Percentiles rank a stretch among this genome's conserved stretches.
These are phyloP conservation scores for Pharnaceum exiguum DNA, from an alignment of 148 eudicot genomes.

Conservation along the genomic window DNA sequence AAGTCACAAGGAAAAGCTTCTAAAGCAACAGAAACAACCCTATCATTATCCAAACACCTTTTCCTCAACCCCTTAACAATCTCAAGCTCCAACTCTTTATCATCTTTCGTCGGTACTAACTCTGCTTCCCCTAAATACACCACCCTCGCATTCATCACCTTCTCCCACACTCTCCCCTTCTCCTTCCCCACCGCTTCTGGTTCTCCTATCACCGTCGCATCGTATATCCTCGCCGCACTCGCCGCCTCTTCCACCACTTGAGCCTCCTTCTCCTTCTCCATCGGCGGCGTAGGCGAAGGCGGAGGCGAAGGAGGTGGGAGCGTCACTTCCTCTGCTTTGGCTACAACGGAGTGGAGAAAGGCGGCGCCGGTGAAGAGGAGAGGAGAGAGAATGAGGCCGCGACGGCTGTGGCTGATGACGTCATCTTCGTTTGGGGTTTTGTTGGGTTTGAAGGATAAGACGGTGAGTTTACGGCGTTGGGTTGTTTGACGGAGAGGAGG, in stretches of 20 bases:
- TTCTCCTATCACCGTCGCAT: conserved; percentile 88
- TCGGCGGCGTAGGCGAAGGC: conserved; percentile 1
- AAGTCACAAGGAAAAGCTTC: conserved; percentile 84
- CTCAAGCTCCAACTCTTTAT: conserved; percentile 77
- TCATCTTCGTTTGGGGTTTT: conserved; percentile 5
- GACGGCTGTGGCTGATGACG: conserved; percentile 27
- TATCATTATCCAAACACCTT: conserved; percentile 56
- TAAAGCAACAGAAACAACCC: conserved; percentile 56
- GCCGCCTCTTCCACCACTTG: conserved; percentile 21
- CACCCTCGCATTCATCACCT: conserved; percentile 76
- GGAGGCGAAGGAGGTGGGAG: conserved; percentile 1
- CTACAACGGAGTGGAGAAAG: conserved; percentile 46
- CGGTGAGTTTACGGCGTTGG: too few relatives aligned
- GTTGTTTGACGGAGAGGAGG: not conserved
- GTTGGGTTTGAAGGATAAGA: too few relatives aligned
- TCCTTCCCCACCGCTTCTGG: conserved; percentile 94
- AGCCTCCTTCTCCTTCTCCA: conserved; percentile 9
- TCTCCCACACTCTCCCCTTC: conserved; percentile 83
- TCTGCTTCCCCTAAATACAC: conserved; percentile 96
- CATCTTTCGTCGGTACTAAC: conserved; percentile 74
- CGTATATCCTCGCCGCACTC: conserved; percentile 80
- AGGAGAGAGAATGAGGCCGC: conserved; percentile 53
- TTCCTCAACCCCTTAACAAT: conserved; percentile 66
- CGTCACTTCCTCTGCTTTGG: conserved; percentile 43
- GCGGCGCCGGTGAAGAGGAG: conserved; percentile 55